Evolutionary conservation across 2,329 filamentous ascomycete genomes (phyloP), one percentile per base, ranked within the genome.

Genomic region (Microdochium bolleyi): DNA sequence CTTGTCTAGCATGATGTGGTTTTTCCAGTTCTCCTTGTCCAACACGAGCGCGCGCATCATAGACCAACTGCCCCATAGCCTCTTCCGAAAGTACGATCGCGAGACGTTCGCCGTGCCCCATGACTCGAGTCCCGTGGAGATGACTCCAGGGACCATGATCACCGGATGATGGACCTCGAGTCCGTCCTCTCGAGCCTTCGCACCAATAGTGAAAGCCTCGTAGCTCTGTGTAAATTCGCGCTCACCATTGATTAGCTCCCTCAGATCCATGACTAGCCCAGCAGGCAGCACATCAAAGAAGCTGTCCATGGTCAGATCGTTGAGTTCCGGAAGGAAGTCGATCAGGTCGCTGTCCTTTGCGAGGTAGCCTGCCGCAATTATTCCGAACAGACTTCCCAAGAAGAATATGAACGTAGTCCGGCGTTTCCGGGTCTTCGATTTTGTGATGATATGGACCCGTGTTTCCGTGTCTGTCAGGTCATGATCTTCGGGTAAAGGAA

Each of bases 121-220:
- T 49, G 90, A 96, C 70, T 99, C 94, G 24, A 99, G 79, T 1
- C 94, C 94, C 0, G 94, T 97, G 0, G 94, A 97, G 60, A 99
- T 99, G 54, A 99, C 94, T 3, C 94, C 94, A 0, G 94, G 94
- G 10, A 99, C 85, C 92, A 99, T 97, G 57, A 99, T 88, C 56
- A 99, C 85, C 1, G 94, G 90, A 62, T 96, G 91, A 54, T 88
- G 80, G 16, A 89, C 92, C 49, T 79, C 69, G 19, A 97, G 78
- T 1, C 95, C 95, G 67, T 96, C 88, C 3, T 84, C 74, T 38
- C 84, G 84, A 21, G 92, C 86, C 62, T 95, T 88, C 27, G 94
- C 73, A 4, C 94, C 95, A 49, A 97, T 88, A 1, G 91, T 83
- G 65, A 99, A 99, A 5, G 92, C 89, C 73, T 99, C 94, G 70